Base-by-base conservation (phyloP, 2,329 filamentous ascomycete species). In the Balansia obtecta region DNA sequence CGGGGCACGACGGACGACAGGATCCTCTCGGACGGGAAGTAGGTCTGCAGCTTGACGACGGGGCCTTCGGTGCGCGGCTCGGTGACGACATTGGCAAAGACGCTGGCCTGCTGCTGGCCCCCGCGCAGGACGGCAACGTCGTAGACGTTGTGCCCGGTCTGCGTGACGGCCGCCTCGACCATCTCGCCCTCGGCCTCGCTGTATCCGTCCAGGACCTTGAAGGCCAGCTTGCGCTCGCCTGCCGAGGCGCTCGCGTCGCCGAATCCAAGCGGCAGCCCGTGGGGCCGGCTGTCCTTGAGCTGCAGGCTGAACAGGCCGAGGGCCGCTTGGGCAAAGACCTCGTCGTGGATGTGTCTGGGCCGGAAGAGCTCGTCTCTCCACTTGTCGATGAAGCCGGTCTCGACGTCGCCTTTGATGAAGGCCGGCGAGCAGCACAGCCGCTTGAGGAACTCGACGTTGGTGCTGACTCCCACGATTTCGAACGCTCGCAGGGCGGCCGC, bases 381-480 rank as follows among this genome's bases (percentile, higher is more conserved):
- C 66, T 95, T 95, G 50, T 90, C 83, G 57, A 98, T 97, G 64
- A 95, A 98, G 1, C 91, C 91, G 0, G 93, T 98, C 67, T 98
- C 91, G 13, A 98, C 89, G 18, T 93, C 82, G 9, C 91, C 93
- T 11, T 78, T 77, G 51, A 95, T 77, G 62, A 98, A 98, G 46
- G 85, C 87, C 0, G 80, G 77, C 53, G 86, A 89, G 44, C 81
- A 77, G 64, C 89, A 95, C 50, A 96, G 76, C 9, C 83, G 79
- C 71, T 97, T 97, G 52, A 98, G 71, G 62, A 98, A 98, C 65
- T 97, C 93, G 54, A 98, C 90, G 63, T 98, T 98, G 7, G 93
- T 98, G 62, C 87, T 85, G 8, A 94, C 79, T 0, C 93, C 93
- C 2, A 91, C 93, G 11, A 98, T 83, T 67, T 98, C 88, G 63